Evolutionary conservation across 805 yeast genomes (phyloP).

Genomic region (Nakazawaea pomicola): DNA sequence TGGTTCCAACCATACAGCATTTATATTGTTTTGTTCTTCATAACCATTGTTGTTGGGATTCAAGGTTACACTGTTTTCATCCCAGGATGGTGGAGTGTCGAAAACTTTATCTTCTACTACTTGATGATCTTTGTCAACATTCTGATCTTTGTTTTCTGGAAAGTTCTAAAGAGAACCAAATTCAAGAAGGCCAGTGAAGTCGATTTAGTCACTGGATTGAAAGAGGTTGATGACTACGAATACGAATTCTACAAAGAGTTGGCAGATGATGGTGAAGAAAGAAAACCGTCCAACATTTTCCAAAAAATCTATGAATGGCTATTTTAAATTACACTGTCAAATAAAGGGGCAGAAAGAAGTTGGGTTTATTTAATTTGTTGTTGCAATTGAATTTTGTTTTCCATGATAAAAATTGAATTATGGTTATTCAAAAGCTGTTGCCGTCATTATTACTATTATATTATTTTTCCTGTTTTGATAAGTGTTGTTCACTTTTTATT

Average conservation of each 20-base stretch:
- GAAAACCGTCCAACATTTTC: not conserved
- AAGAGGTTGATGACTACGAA: slow-evolving; percentile 31
- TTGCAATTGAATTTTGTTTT: no score
- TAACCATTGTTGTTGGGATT: slow-evolving; percentile 32
- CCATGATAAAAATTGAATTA: no score
- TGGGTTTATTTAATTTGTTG: no score
- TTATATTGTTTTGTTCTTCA: slow-evolving; percentile 20
- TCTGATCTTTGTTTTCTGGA: slow-evolving; percentile 29
- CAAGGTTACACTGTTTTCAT: slow-evolving; percentile 36
- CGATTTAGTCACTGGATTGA: slow-evolving; percentile 29
- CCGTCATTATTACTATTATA: no score
- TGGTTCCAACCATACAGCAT: slow-evolving; percentile 37
- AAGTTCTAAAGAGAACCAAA: slow-evolving; percentile 33
- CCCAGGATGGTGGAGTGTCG: slow-evolving; percentile 31
- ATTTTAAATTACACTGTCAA: no score
- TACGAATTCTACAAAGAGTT: slow-evolving; percentile 20
- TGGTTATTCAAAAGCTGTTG: no score
- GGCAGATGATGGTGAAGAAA: slow-evolving; percentile 2
- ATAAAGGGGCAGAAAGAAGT: no score
- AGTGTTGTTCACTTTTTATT: no score
- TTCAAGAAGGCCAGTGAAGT: slow-evolving; percentile 26
- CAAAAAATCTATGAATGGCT: slow-evolving; percentile 5
- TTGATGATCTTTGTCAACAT: slow-evolving; percentile 37
- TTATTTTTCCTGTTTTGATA: no score
- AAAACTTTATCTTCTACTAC: slow-evolving; percentile 39